phyloP scores from a whole-genome alignment of 2,329 filamentous ascomycete genomes.

The Lasiodiplodia sp. region DNA sequence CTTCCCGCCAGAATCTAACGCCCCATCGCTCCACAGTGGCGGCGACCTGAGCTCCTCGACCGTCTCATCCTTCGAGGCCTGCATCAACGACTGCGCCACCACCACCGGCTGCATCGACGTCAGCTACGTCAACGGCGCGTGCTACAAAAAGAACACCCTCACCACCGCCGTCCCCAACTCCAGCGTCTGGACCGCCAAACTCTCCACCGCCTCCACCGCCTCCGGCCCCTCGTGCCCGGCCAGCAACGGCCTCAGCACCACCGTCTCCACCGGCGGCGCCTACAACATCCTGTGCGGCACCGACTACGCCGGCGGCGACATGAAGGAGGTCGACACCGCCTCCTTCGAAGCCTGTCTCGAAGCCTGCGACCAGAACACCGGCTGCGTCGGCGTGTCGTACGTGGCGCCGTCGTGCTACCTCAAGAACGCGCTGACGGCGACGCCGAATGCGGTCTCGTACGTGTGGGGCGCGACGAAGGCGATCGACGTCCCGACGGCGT shows the following conservation, averaged over 20 bases:
- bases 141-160: constrained; percentile 28
- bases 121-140: constrained; percentile 19
- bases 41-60: constrained; percentile 20
- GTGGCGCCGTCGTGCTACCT: constrained; percentile 8
- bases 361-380: not conserved
- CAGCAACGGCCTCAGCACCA: not conserved
- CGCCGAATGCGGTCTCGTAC: not conserved
- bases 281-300: constrained; percentile 7
- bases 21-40: not conserved
- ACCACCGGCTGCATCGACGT: constrained; percentile 27
- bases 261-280: not conserved
- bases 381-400: not conserved
- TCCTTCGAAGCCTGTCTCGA: not conserved
- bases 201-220: not conserved
- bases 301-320: constrained; percentile 10
- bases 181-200: constrained; percentile 26
- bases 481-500: not conserved
- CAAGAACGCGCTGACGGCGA: not conserved
- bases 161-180: not conserved
- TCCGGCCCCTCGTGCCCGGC: not conserved
- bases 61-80: constrained; percentile 16
- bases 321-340: not conserved
- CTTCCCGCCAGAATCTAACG: not conserved
- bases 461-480: not conserved
- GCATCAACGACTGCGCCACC: constrained; percentile 24